A percentile compares a stretch with the other conserved stretches of the same genome.
These are phyloP conservation scores for Oxytropis ochrocephala DNA, from an alignment of 306 rosid species.

Conservation along the genomic window DNA sequence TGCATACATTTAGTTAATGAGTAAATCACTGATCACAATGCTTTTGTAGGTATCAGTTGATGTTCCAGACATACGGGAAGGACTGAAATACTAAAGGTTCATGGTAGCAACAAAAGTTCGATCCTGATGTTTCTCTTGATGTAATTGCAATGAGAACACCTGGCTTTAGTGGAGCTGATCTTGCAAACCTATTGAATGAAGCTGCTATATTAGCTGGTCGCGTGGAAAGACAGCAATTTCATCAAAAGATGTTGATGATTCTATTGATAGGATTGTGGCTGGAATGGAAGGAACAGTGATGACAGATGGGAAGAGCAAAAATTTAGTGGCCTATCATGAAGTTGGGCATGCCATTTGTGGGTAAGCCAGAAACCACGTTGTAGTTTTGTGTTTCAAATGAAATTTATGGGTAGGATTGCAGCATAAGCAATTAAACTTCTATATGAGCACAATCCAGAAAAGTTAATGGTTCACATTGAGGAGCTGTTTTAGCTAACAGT, in stretches of 20 bases:
- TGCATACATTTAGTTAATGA: not conserved
- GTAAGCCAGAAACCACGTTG: slow-evolving; percentile 36
- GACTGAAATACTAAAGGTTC: slow-evolving; percentile 95
- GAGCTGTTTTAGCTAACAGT: not conserved
- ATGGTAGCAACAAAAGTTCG: slow-evolving; percentile 86
- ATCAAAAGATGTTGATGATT: slow-evolving; percentile 92
- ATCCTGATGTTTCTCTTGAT: slow-evolving; percentile 78
- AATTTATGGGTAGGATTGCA: not conserved
- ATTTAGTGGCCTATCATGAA: slow-evolving; percentile 95
- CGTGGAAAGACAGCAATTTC: slow-evolving; percentile 86
- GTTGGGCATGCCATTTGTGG: slow-evolving; percentile 99
- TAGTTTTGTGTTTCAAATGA: not conserved
- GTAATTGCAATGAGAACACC: slow-evolving; percentile 97
- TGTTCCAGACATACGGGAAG: slow-evolving; percentile 90
- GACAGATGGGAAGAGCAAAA: slow-evolving; percentile 98
- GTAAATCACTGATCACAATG: slow-evolving; percentile 6
- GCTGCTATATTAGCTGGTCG: slow-evolving; percentile 93
- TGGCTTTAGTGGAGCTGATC: slow-evolving; percentile 98
- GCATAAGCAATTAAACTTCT: not conserved
- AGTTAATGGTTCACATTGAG: not conserved
- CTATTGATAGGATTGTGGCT: slow-evolving; percentile 96
- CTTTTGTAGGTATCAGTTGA: slow-evolving; percentile 78
- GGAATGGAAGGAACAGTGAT: slow-evolving; percentile 99
- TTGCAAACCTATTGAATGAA: slow-evolving; percentile 94
- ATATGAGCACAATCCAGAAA: not conserved